A percentile compares a stretch with the other conserved stretches of the same genome.
Conservation (phyloP, 768 basidiomycete species). For the Termitomyces sp. region DNA sequence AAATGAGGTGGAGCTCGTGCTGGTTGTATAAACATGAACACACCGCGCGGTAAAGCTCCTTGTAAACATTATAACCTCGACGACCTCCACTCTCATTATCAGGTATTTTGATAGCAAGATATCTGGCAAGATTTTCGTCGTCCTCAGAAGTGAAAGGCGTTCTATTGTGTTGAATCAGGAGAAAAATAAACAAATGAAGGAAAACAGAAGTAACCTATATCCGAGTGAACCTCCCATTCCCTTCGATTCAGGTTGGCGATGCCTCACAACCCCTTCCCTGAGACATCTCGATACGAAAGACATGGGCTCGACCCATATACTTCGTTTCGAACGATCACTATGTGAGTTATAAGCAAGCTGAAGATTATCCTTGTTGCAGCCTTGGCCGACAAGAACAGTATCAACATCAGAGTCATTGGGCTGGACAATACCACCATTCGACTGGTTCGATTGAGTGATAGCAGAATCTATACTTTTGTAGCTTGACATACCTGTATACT, state of each 20-base stretch:
- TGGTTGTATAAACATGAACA: slow-evolving; percentile 1
- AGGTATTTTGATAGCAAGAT: slow-evolving; percentile 30
- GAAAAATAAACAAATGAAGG: not conserved
- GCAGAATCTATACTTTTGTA: not conserved
- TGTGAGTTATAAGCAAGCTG: slow-evolving; percentile 16
- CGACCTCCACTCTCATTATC: slow-evolving; percentile 33
- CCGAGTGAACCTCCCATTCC: slow-evolving; percentile 15
- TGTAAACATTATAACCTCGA: slow-evolving; percentile 28
- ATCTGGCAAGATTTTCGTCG: slow-evolving; percentile 29
- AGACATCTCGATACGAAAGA: slow-evolving; percentile 15
- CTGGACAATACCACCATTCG: slow-evolving; percentile 16
- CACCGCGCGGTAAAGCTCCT: slow-evolving; percentile 24
- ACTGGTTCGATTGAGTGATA: slow-evolving; percentile 3
- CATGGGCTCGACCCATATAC: slow-evolving; percentile 16
- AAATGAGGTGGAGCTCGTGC: not conserved
- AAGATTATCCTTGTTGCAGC: slow-evolving; percentile 7
- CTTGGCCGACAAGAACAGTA: slow-evolving; percentile 18
- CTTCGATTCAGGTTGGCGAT: slow-evolving; percentile 2
- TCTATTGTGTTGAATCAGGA: slow-evolving; percentile 7
- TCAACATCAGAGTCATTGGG: slow-evolving; percentile 11
- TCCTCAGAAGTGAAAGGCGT: slow-evolving; percentile 31
- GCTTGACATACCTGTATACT: slow-evolving; percentile 27
- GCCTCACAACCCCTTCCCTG: slow-evolving; percentile 4
- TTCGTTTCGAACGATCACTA: not conserved
- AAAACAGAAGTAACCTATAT: not conserved